Evolutionary conservation across 805 yeast species (phyloP).

Genomic region (Candida alai): DNA sequence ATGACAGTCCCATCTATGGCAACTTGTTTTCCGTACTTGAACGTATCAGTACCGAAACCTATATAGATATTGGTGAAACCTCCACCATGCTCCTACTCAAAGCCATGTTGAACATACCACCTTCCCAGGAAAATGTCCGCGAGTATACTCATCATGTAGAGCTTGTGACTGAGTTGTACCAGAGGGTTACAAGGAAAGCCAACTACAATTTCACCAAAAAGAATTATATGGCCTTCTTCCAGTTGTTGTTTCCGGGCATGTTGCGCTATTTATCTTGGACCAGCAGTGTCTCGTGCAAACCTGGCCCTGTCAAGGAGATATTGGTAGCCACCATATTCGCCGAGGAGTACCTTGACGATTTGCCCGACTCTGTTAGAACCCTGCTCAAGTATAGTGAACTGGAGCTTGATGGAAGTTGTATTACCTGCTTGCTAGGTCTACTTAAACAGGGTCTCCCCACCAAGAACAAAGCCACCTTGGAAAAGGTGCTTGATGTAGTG

Average conservation of each 20-base stretch:
- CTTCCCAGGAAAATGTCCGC: slow-evolving; percentile 12
- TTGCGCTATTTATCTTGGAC: slow-evolving; percentile 7
- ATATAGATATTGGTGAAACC: slow-evolving; percentile 31
- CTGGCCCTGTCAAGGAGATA: slow-evolving; percentile 1
- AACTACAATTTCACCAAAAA: slow-evolving; percentile 28
- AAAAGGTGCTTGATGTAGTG: slow-evolving; percentile 44
- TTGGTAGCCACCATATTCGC: slow-evolving; percentile 2
- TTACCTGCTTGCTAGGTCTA: slow-evolving; percentile 19
- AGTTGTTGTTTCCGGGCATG: slow-evolving; percentile 19
- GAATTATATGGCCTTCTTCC: slow-evolving; percentile 22
- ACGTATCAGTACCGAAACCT: slow-evolving; percentile 15
- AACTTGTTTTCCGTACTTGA: slow-evolving; percentile 12
- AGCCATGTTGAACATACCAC: slow-evolving; percentile 13
- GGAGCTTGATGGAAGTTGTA: slow-evolving; percentile 10
- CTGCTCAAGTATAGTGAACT: slow-evolving; percentile 1
- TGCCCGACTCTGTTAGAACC: slow-evolving; percentile 4
- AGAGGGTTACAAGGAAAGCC: slow-evolving; percentile 19
- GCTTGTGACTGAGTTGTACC: slow-evolving; percentile 19
- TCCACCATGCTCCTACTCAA: slow-evolving; percentile 23
- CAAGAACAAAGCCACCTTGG: slow-evolving; percentile 40
- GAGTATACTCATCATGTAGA: too few species aligned
- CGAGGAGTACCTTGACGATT: slow-evolving; percentile 6
- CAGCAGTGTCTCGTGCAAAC: too few species aligned
- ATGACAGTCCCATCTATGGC: too few species aligned
- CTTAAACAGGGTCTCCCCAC: slow-evolving; percentile 27